Conservation (phyloP, 139 green algal species). For the Microglena sp. region DNA sequence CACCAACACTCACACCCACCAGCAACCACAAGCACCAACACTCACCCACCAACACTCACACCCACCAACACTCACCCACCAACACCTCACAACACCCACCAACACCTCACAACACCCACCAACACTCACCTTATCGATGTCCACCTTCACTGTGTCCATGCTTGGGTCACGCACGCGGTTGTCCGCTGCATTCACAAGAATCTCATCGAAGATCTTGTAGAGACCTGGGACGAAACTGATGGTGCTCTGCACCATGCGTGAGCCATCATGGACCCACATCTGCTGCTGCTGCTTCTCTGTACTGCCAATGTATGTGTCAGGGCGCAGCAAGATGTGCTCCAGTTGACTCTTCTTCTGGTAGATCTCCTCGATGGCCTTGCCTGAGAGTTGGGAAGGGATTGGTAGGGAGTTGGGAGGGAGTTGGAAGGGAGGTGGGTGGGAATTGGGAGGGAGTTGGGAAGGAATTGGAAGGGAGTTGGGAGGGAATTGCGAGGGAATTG, state of each 20-base stretch:
- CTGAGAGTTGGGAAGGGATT: too few species aligned
- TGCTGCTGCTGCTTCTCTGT: slow-evolving; percentile 76
- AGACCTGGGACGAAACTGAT: slow-evolving; percentile 84
- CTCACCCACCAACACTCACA: too few species aligned
- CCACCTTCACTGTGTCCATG: slow-evolving; percentile 86
- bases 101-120: too few species aligned
- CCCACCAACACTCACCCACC: too few species aligned
- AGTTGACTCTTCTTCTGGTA: slow-evolving; percentile 98
- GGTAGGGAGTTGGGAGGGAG: too few species aligned
- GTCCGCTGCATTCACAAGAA: slow-evolving; percentile 97
- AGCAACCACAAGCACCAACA: too few species aligned
- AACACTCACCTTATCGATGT: slow-evolving; percentile 68
- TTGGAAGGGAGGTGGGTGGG: too few species aligned
- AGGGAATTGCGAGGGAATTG: too few species aligned
- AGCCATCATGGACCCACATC: slow-evolving; percentile 89
- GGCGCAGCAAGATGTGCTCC: slow-evolving; percentile 96
- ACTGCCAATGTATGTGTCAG: slow-evolving; percentile 96
- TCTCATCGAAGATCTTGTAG: slow-evolving; percentile 99
- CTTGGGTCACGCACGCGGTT: slow-evolving; percentile 83
- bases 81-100: too few species aligned
- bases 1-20: too few species aligned
- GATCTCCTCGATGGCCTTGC: slow-evolving; percentile 85
- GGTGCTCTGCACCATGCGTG: slow-evolving; percentile 23
- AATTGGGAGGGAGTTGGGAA: too few species aligned
- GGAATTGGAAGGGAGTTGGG: too few species aligned